phyloP scores from a whole-genome alignment of 148 eudicot species.

The Rhododendron ferrugineum region DNA sequence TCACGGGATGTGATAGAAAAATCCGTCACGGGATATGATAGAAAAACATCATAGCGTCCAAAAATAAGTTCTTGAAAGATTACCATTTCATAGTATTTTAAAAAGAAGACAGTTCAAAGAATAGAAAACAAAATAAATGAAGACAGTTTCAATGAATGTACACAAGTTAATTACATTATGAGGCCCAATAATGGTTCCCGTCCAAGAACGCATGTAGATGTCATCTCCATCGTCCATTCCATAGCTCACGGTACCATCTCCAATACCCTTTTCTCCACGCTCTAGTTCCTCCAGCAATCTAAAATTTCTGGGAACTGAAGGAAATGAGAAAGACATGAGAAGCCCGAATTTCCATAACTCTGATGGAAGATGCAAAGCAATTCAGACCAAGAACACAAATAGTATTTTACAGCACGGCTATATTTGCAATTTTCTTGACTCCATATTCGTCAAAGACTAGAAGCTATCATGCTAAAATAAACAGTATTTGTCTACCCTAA shows the following conservation, averaged over 20 bases:
- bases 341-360: not conserved
- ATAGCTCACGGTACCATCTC: constrained; percentile 74
- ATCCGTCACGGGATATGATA: not conserved
- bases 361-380: not conserved
- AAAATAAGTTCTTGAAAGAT: not conserved
- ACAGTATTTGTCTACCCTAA: not conserved
- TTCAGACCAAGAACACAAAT: not conserved
- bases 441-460: not conserved
- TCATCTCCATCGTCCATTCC: constrained; percentile 76
- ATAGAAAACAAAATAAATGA: not conserved
- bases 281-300: constrained; percentile 69
- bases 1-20: not conserved
- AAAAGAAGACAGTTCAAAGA: not conserved
- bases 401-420: not conserved
- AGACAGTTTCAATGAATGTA: not conserved
- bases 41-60: not conserved
- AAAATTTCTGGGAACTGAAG: constrained; percentile 63
- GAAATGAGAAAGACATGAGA: not conserved
- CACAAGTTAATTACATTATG: constrained; percentile 38
- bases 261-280: constrained; percentile 72
- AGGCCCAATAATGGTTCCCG: constrained; percentile 65
- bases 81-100: not conserved
- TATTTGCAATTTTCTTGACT: not conserved
- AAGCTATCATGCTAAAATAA: not conserved
- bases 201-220: constrained; percentile 67